Evolutionary conservation across 495 filamentous ascomycete genomes (phyloP), one percentile per base, ranked within the genome.

Genomic region (Penicillium angulare): DNA sequence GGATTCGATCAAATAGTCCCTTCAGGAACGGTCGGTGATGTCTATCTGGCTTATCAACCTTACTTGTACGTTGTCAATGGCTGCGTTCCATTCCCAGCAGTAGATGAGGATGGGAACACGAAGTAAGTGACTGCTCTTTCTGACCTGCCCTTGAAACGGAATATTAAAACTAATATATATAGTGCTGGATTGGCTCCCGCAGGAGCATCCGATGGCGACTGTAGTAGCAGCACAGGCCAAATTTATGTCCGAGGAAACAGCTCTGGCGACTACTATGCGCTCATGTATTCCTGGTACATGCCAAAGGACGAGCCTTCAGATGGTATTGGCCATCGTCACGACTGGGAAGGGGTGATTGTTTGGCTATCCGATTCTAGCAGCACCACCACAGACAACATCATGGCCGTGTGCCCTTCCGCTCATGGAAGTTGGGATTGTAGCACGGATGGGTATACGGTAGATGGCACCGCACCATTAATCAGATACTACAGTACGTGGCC

Each of bases 281-380:
- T 82, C n/a, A 73, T 82, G 69, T 82, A 82, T 51, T 52, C 70
- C 5, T 82, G 78, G 78, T 79, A 78, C 56, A 66, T 76, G 49
- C 76, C 76, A 21, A 79, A 79, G 29, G 75, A 78, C 53, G 56
- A 61, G 29, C 69, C 75, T 7, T 67, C 64, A 3, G 46, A 60
- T 7, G 74, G 67, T 5, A 52, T 76, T 8, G 76, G 76, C 38
- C 76, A 78, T 55, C 71, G 76, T 10, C 72, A 79, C 50, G 76
- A 78, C 52, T 78, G 75, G 76, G 76, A 78, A 47, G 78, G 76
- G 9, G 71, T 75, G 0, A 68, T 80, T 49, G 66, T 80, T 39
- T 80, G 70, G 71, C 61, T 81, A 2, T 49, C 56, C 6, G 58
- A 60, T 27, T 36, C 64, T 0, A 64, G 65, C 2, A 66, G 66